phyloP scores from a whole-genome alignment of 495 filamentous ascomycete species.

The Penicillium macrosclerotiorum region DNA sequence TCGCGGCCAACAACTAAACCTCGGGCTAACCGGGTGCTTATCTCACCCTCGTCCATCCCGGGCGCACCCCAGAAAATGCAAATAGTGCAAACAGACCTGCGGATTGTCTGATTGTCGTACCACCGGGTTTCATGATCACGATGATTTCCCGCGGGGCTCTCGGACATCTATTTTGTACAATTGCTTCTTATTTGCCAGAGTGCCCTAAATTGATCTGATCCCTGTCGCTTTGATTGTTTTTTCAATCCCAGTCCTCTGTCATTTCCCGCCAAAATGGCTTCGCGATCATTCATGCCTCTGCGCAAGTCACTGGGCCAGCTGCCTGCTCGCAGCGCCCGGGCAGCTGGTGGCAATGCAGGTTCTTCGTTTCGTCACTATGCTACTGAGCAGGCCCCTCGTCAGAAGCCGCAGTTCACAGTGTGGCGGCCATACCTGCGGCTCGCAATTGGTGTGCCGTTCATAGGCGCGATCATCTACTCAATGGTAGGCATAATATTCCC shows the following conservation, averaged over 20 bases:
- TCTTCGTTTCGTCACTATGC: constrained; percentile 30
- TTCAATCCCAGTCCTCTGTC: constrained; percentile 15
- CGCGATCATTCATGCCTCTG: constrained; percentile 38
- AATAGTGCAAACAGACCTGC: constrained; percentile 29
- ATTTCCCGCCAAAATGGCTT: constrained; percentile 37
- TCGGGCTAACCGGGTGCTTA: constrained; percentile 21
- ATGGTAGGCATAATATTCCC: constrained; percentile 49
- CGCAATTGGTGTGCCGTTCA: constrained; percentile 59
- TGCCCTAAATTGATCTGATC: neutral
- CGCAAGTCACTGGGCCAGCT: constrained; percentile 36
- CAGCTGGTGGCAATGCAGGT: constrained; percentile 17
- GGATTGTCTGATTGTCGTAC: constrained; percentile 10
- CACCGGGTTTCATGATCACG: constrained; percentile 2
- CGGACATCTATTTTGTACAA: neutral
- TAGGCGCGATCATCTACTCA: constrained; percentile 61
- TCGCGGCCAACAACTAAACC: neutral
- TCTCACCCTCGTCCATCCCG: too few species aligned
- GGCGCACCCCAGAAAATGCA: constrained; percentile 5
- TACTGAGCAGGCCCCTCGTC: constrained; percentile 23
- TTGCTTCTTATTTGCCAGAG: neutral
- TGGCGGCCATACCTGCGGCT: constrained; percentile 56
- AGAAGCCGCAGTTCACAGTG: constrained; percentile 39
- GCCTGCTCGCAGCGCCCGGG: constrained; percentile 22
- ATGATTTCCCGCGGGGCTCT: neutral
- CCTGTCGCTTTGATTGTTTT: constrained; percentile 1